Conservation (phyloP, 495 filamentous ascomycete species). For the Hamigera avellanea region DNA sequence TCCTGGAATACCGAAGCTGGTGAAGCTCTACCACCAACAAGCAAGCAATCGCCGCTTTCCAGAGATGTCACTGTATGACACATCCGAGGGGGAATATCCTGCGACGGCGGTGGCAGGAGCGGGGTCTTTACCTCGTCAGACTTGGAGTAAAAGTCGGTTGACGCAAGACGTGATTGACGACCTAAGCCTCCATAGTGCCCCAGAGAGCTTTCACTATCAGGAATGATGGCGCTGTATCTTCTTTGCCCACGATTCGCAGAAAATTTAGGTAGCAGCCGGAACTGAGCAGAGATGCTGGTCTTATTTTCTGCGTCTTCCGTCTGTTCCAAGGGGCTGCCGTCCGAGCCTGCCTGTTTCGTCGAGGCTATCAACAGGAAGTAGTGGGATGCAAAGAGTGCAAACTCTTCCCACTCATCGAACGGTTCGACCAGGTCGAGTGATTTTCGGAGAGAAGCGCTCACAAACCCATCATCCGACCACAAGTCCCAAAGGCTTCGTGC, state of each 20-base stretch:
- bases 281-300: constrained; percentile 7
- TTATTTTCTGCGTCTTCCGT: background rate
- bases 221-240: constrained; percentile 34
- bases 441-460: constrained; percentile 41
- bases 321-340: background rate
- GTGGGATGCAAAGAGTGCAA: constrained; percentile 74
- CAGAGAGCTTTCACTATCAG: constrained; percentile 22
- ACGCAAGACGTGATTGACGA: constrained; percentile 43
- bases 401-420: constrained; percentile 96
- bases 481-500: constrained; percentile 64
- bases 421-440: constrained; percentile 58
- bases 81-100: constrained; percentile 46
- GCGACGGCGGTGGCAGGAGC: constrained; percentile 14
- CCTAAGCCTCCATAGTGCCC: constrained; percentile 53
- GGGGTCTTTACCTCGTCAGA: constrained; percentile 11
- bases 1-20: constrained; percentile 54
- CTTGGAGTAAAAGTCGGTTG: constrained; percentile 45
- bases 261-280: constrained; percentile 12
- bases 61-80: constrained; percentile 65
- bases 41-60: constrained; percentile 36
- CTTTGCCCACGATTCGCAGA: constrained; percentile 11
- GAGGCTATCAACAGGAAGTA: constrained; percentile 71
- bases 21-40: constrained; percentile 71
- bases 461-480: constrained; percentile 57
- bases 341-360: constrained; percentile 4